Percentiles rank a stretch among this genome's conserved stretches.
phyloP scores from a whole-genome alignment of 768 basidiomycete genomes.

The Auriscalpium microsporum region DNA sequence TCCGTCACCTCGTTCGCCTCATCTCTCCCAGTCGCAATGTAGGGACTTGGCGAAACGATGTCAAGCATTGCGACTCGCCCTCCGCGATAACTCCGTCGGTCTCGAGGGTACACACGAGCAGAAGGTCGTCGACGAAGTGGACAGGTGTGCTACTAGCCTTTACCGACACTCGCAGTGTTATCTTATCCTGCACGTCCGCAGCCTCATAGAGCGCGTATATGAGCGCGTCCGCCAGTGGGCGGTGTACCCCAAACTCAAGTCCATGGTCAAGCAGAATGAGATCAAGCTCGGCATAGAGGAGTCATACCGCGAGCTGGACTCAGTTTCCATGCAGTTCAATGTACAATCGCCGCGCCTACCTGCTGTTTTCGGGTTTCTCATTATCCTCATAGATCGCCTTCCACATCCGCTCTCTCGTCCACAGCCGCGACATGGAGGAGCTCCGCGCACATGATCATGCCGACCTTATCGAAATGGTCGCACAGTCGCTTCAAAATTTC shows the following conservation, averaged over 20 bases:
- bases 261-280: conserved; percentile 11
- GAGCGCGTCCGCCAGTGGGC: conserved; percentile 8
- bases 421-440: conserved; percentile 8
- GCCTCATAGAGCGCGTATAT: conserved; percentile 8
- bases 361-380: background rate
- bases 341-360: background rate
- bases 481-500: conserved; percentile 3
- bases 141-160: conserved; percentile 1
- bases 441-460: conserved; percentile 11
- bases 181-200: background rate
- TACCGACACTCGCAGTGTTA: background rate
- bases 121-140: conserved; percentile 12
- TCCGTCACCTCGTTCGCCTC: background rate
- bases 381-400: conserved; percentile 1
- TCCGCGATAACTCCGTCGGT: conserved; percentile 6
- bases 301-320: conserved; percentile 11
- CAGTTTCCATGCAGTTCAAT: conserved; percentile 7
- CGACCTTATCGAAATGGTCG: conserved; percentile 10
- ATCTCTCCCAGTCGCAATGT: conserved; percentile 7
- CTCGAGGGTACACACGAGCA: conserved; percentile 10
- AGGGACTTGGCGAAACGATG: conserved; percentile 7
- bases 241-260: conserved; percentile 5
- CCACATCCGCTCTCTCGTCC: conserved; percentile 3
- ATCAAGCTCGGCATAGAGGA: conserved; percentile 9
- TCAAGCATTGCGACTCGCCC: conserved; percentile 2